A percentile compares a stretch with the other conserved stretches of the same genome.
phyloP scores from a whole-genome alignment of 768 basidiomycete genomes.

The Tylopilus plumbeoviolaceoides region DNA sequence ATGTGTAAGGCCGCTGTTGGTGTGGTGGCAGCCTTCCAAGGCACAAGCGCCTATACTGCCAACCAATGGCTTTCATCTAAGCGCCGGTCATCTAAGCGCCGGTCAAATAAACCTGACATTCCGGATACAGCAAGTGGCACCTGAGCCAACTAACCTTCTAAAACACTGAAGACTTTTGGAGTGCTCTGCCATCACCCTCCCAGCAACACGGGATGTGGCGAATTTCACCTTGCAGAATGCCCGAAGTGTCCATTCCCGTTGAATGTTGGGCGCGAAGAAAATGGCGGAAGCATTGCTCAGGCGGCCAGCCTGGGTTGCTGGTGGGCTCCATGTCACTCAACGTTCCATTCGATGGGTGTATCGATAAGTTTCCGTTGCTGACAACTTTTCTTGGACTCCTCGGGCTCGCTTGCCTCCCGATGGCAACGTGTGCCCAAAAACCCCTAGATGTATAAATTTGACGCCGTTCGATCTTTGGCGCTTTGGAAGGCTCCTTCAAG shows the following conservation, averaged over 20 bases:
- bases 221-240: not conserved
- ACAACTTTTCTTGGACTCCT: not conserved
- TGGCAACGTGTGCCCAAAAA: not conserved
- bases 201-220: constrained; percentile 1
- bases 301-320: not conserved
- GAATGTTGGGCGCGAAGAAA: not conserved
- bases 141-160: not conserved
- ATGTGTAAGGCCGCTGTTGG: too few relatives aligned
- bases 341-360: not conserved
- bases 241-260: not conserved
- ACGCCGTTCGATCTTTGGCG: not conserved
- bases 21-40: constrained; percentile 4
- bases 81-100: too few relatives aligned
- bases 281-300: not conserved
- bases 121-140: constrained; percentile 16
- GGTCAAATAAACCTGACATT: not conserved
- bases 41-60: not conserved
- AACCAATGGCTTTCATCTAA: not conserved
- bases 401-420: not conserved
- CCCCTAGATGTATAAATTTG: too few relatives aligned
- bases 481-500: not conserved
- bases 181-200: not conserved
- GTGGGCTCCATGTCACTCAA: not conserved
- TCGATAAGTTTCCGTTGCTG: not conserved
- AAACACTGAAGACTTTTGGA: not conserved